phyloP scores from a whole-genome alignment of 2,329 filamentous ascomycete genomes.

The Clarireedia paspali region DNA sequence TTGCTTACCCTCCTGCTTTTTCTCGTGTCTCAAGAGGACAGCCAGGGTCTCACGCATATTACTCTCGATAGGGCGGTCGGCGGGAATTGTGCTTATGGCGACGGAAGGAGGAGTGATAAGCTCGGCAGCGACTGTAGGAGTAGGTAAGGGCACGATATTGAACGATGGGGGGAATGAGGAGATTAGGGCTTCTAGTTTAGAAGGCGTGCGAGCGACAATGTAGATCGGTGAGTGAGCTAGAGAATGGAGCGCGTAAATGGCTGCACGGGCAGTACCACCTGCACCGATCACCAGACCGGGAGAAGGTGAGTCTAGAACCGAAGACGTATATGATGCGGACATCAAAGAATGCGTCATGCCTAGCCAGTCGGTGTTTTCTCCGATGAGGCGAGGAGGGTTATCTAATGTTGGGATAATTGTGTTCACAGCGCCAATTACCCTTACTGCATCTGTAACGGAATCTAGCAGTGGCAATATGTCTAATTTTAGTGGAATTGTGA shows the following conservation, averaged over 20 bases:
- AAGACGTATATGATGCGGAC: constrained; percentile 20
- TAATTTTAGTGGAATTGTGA: constrained; percentile 91
- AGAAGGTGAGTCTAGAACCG: constrained; percentile 28
- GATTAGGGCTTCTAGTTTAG: constrained; percentile 60
- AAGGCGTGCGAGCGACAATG: constrained; percentile 67
- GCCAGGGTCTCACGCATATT: constrained; percentile 58
- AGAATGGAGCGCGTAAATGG: constrained; percentile 77
- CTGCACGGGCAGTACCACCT: constrained; percentile 85
- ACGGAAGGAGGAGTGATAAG: constrained; percentile 54
- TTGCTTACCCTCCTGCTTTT: constrained; percentile 25
- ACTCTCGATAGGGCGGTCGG: constrained; percentile 72
- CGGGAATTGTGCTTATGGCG: constrained; percentile 85
- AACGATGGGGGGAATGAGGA: constrained; percentile 67
- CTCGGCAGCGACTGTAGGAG: constrained; percentile 40
- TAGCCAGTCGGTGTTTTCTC: constrained; percentile 93
- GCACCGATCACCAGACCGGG: constrained; percentile 80
- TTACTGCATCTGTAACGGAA: constrained; percentile 69
- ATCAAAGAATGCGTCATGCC: constrained; percentile 76
- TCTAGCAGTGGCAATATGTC: constrained; percentile 80
- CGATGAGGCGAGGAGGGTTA: constrained; percentile 48
- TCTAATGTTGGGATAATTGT: constrained; percentile 64
- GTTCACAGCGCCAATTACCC: constrained; percentile 85
- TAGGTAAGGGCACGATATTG: constrained; percentile 57
- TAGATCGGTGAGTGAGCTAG: constrained; percentile 85
- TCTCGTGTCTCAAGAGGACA: constrained; percentile 39